Evolutionary conservation across 192 early-diverging fungal species (phyloP).

Genomic region (Podila horticola): DNA sequence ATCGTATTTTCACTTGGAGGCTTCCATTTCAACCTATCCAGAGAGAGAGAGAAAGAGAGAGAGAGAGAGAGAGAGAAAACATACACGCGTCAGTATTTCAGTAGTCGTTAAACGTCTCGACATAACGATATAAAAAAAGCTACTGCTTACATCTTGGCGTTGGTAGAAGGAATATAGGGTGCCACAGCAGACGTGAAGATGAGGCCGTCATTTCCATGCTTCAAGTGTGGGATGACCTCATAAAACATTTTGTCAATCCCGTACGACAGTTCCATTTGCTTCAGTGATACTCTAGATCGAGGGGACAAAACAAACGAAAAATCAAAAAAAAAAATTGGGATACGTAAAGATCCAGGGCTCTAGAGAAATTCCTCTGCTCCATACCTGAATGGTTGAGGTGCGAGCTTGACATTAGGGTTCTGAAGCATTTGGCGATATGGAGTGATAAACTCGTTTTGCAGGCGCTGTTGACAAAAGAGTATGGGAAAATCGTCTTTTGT

Average conservation of each 20-base stretch:
- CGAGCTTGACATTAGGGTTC: conserved; percentile 65
- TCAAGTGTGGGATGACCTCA: conserved; percentile 66
- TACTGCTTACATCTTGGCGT: conserved; percentile 67
- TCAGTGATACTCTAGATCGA: conserved; percentile 66
- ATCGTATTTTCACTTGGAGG: conserved; percentile 84
- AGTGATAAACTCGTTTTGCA: conserved; percentile 69
- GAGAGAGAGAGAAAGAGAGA: not conserved
- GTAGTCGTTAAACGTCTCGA: not conserved
- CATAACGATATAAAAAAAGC: not conserved
- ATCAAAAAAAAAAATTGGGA: not conserved
- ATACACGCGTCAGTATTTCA: too few species aligned
- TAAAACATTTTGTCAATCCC: conserved; percentile 63
- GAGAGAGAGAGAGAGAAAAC: not conserved
- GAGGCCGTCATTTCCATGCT: conserved; percentile 78
- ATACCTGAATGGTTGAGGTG: conserved; percentile 41
- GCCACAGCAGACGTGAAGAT: conserved; percentile 76
- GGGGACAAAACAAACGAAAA: not conserved
- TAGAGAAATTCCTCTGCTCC: conserved; percentile 8
- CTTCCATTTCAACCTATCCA: conserved; percentile 85
- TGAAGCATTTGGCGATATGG: conserved; percentile 67
- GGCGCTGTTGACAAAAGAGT: conserved; percentile 54
- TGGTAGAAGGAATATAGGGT: conserved; percentile 75
- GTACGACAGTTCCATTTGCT: conserved; percentile 76
- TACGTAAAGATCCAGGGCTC: not conserved
- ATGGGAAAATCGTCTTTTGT: not conserved